Evolutionary conservation across 1,139 yeast genomes (phyloP).

Genomic region (Blastobotrys proliferans): DNA sequence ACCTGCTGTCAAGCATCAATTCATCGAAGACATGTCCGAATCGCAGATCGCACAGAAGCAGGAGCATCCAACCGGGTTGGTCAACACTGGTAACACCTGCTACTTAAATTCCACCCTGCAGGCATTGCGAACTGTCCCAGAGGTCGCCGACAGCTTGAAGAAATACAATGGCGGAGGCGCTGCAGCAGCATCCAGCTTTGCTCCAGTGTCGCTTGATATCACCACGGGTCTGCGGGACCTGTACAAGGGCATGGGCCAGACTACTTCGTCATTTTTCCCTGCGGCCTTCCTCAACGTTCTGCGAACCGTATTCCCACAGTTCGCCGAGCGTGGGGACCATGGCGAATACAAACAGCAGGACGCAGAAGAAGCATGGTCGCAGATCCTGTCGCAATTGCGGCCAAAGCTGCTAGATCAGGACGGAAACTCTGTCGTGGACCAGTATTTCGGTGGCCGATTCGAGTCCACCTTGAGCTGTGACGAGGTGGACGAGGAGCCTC

Average conservation of each 20-base stretch:
- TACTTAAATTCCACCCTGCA: conserved; percentile 89
- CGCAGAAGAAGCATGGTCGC: conserved; percentile 94
- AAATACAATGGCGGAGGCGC: conserved; percentile 22
- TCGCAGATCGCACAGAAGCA: conserved; percentile 38
- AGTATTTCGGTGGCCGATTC: conserved; percentile 61
- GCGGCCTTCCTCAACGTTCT: conserved; percentile 51
- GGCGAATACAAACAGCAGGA: conserved; percentile 92
- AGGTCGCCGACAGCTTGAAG: conserved; percentile 40
- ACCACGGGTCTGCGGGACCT: conserved; percentile 32
- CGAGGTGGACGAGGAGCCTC: conserved; percentile 55
- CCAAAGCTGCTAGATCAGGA: conserved; percentile 19
- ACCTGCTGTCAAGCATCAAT: conserved; percentile 51
- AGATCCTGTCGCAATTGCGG: conserved; percentile 56
- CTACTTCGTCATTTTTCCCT: conserved; percentile 43
- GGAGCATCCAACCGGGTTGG: conserved; percentile 67
- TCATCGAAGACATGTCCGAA: conserved; percentile 66
- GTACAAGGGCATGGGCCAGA: conserved; percentile 31
- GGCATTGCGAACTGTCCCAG: conserved; percentile 65
- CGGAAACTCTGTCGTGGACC: conserved; percentile 41
- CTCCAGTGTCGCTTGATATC: conserved; percentile 19
- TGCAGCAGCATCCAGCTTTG: conserved; percentile 3
- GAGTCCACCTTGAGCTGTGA: conserved; percentile 56
- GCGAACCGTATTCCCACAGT: conserved; percentile 66
- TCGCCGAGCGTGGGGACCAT: conserved; percentile 62
- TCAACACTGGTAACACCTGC: conserved; percentile 91